Percentiles rank a stretch among this genome's conserved stretches.
Conservation (phyloP, 2,329 filamentous ascomycete species). For the Aspergillus amoenus region DNA sequence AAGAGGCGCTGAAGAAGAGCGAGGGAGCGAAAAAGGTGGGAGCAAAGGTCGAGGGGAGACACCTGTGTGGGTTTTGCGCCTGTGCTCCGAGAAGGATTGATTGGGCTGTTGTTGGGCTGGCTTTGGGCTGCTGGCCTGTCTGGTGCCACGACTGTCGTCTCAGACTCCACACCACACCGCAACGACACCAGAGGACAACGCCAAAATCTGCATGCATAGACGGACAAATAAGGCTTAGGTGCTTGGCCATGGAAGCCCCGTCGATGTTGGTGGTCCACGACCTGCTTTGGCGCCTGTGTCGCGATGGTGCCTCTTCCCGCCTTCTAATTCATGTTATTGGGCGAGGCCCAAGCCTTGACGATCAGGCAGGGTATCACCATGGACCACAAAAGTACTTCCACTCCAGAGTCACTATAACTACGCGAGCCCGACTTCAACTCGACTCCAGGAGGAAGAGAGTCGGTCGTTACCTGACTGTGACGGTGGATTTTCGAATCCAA, state of each 20-base stretch:
- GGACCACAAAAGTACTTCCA: background rate
- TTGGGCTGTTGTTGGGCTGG: constrained; percentile 41
- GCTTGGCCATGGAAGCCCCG: background rate
- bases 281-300: background rate
- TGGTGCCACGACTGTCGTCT: constrained; percentile 41
- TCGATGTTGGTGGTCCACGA: background rate
- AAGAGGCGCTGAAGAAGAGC: constrained; percentile 17
- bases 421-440: background rate
- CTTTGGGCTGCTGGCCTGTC: constrained; percentile 35
- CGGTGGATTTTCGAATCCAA: background rate
- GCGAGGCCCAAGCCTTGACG: background rate
- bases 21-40: constrained; percentile 14
- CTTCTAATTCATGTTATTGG: constrained; percentile 1
- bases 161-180: constrained; percentile 30
- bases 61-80: constrained; percentile 13
- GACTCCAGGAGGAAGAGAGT: background rate
- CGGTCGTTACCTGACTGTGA: background rate
- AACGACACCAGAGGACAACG: constrained; percentile 26
- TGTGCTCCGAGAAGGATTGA: constrained; percentile 12
- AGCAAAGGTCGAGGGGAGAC: constrained; percentile 21
- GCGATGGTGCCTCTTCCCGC: constrained; percentile 4
- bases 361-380: background rate
- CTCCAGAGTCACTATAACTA: background rate
- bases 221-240: constrained; percentile 32
- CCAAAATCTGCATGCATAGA: constrained; percentile 28